Conservation (phyloP, 1,284 basidiomycete species). For the Cystobasidium sp. region DNA sequence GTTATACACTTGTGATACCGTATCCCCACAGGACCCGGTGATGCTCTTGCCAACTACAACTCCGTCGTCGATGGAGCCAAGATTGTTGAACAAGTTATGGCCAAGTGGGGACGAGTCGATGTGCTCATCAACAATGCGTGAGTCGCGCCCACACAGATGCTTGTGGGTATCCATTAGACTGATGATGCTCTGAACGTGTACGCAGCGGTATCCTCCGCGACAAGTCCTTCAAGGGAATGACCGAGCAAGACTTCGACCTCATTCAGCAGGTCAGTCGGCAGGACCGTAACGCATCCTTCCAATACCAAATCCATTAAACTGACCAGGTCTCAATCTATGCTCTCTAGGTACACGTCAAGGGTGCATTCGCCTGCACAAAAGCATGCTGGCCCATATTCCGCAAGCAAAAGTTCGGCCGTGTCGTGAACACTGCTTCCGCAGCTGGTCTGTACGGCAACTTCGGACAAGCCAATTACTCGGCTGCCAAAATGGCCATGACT, state of each 20-base stretch:
- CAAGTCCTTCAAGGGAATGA: slow-evolving; percentile 61
- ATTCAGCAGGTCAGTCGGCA: slow-evolving; percentile 44
- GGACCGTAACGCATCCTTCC: no score
- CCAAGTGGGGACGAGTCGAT: slow-evolving; percentile 83
- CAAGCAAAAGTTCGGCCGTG: slow-evolving; percentile 75
- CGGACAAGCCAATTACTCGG: slow-evolving; percentile 84
- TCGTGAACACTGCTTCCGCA: slow-evolving; percentile 90
- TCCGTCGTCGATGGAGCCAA: slow-evolving; percentile 87
- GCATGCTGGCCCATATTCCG: slow-evolving; percentile 96
- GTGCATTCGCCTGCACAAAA: slow-evolving; percentile 91
- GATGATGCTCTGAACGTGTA: background rate
- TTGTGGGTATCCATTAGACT: background rate
- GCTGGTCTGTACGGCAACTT: slow-evolving; percentile 90
- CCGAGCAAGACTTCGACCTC: slow-evolving; percentile 59
- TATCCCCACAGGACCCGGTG: slow-evolving; percentile 61
- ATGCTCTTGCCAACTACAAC: slow-evolving; percentile 82
- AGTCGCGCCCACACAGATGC: background rate
- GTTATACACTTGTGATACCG: background rate
- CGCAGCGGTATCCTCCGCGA: slow-evolving; percentile 73
- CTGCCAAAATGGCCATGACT: slow-evolving; percentile 77
- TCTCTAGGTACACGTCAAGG: slow-evolving; percentile 85
- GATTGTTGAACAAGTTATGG: slow-evolving; percentile 78
- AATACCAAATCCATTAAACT: background rate
- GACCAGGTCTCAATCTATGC: background rate
- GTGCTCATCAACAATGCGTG: slow-evolving; percentile 82